Percentiles rank a stretch among this genome's conserved stretches.
phyloP scores from a whole-genome alignment of 495 filamentous ascomycete species.

The Astrothelium subdiscretum region DNA sequence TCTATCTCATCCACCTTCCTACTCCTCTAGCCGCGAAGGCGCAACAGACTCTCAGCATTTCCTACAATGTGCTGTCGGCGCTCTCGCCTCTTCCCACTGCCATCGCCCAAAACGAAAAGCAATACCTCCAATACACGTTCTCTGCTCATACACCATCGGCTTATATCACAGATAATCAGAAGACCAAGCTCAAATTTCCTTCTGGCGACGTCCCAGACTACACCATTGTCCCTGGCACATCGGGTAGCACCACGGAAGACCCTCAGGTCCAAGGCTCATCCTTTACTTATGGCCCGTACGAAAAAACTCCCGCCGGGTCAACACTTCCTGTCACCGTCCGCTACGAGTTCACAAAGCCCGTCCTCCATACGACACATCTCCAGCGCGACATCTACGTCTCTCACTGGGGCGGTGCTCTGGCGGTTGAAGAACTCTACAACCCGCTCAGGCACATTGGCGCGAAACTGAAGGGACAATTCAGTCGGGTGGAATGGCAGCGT shows the following conservation, averaged over 20 bases:
- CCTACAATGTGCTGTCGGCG: conserved; percentile 62
- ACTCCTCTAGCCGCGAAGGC: conserved; percentile 58
- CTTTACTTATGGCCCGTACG: conserved; percentile 88
- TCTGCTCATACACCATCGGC: conserved; percentile 69
- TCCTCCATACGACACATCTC: conserved; percentile 60
- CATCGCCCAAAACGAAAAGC: conserved; percentile 69
- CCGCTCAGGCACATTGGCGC: conserved; percentile 70
- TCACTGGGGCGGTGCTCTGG: conserved; percentile 95
- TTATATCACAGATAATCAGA: conserved; percentile 80
- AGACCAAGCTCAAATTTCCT: conserved; percentile 90
- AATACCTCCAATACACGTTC: conserved; percentile 77
- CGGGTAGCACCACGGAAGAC: conserved; percentile 35
- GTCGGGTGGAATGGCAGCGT: conserved; percentile 71
- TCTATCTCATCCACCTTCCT: conserved; percentile 70
- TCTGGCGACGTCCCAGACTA: conserved; percentile 69
- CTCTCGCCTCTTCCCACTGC: conserved; percentile 66
- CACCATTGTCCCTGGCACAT: conserved; percentile 53
- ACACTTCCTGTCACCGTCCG: conserved; percentile 62
- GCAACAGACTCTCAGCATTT: conserved; percentile 78
- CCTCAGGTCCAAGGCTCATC: conserved; percentile 74
- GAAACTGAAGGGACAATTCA: conserved; percentile 72
- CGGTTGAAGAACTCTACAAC: conserved; percentile 86
- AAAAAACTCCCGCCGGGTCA: conserved; percentile 60
- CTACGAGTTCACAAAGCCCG: conserved; percentile 90
- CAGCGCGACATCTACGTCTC: conserved; percentile 90